Base-by-base conservation (phyloP, 768 basidiomycete species). In the Ephemerocybe angulata region DNA sequence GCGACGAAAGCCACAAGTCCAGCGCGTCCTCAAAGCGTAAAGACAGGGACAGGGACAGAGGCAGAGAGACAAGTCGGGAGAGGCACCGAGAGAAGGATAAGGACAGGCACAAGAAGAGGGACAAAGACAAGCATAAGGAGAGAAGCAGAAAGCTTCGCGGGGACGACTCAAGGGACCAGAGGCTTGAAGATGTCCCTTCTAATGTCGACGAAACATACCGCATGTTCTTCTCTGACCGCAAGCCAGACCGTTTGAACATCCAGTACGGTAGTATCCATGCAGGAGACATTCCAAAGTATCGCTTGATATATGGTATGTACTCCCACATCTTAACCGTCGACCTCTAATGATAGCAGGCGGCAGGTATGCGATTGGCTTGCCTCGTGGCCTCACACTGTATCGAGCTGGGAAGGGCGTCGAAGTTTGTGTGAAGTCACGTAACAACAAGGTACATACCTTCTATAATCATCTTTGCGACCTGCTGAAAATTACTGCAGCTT, bases 231-330 rank as follows among this genome's bases (percentile, higher is more conserved):
- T 82, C 82, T 12, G 88, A 90, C 65, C 75, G 77, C 48, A 81
- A 79, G 60, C 88, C 87, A 2, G 89, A 91, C 65, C 57, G 68
- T 41, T 70, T 84, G 51, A 90, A 87, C 63, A 68, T 88, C 29
- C 77, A 77, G 40, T 90, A 87, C 61, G 88, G 87, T n/a, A 71
- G 81, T 3, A 61, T 87, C 29, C 75, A 88, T 62, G 65, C 77
- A 27, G 77, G 84, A 15, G 81, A 86, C 60, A 68, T 89, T 24
- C 87, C 89, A 15, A 88, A 79, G 65, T 87, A 89, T 64, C 75
- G 73, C 57, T 62, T 81, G 43, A 74, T 84, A 48, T 74, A 71
- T 65, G 75, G 87, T 90, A 75, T 70, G 85, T 65, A 55, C 27
- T 41, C 44, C 53, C 35, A 51, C 27, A 10, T 17, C 35, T 40